phyloP scores from a whole-genome alignment of 805 yeast genomes.

The Kuraishia borneana region DNA sequence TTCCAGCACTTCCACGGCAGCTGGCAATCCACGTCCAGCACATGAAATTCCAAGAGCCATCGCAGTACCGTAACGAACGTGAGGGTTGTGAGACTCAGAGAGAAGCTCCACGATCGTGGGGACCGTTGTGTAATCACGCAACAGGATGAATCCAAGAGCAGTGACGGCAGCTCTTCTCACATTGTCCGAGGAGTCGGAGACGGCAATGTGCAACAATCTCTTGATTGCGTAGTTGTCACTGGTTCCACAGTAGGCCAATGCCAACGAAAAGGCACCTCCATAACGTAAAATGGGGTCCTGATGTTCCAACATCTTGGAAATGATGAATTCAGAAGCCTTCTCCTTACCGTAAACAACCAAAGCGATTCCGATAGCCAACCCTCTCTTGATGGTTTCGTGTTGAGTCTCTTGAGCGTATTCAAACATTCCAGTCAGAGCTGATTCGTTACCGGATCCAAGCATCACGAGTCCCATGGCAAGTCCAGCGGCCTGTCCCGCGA shows the following conservation, averaged over 20 bases:
- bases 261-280: constrained; percentile 92
- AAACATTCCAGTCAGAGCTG: constrained; percentile 67
- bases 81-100: constrained; percentile 93
- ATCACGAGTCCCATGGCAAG: constrained; percentile 90
- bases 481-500: constrained; percentile 95
- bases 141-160: constrained; percentile 80
- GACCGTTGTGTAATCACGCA: constrained; percentile 85
- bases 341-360: constrained; percentile 79
- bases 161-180: constrained; percentile 95
- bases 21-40: constrained; percentile 83
- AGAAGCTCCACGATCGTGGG: constrained; percentile 91
- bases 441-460: constrained; percentile 79
- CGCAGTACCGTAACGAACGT: constrained; percentile 96
- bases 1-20: constrained; percentile 86
- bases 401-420: constrained; percentile 90
- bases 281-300: constrained; percentile 83
- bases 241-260: constrained; percentile 94
- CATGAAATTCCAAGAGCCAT: constrained; percentile 95
- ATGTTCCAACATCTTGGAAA: constrained; percentile 54
- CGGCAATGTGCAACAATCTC: constrained; percentile 83
- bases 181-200: constrained; percentile 91
- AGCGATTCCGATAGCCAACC: constrained; percentile 85
- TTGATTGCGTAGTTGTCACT: constrained; percentile 83
- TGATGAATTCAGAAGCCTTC: constrained; percentile 61
- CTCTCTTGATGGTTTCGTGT: constrained; percentile 91